phyloP scores from a whole-genome alignment of 2,329 filamentous ascomycete genomes.

The Lasiodiplodia sp. region DNA sequence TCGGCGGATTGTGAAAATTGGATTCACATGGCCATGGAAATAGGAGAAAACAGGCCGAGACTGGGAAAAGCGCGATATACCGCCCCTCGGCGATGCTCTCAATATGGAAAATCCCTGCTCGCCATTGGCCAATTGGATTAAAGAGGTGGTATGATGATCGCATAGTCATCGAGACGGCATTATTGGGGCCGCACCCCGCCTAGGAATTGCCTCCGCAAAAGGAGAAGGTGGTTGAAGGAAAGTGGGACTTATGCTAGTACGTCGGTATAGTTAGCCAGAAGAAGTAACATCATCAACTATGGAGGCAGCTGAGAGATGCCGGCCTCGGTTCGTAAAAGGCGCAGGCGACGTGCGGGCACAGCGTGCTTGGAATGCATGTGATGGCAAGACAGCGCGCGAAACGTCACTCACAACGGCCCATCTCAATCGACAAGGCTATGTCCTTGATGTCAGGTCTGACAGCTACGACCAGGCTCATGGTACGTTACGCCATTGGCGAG shows the following conservation, averaged over 20 bases:
- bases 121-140: conserved; percentile 3
- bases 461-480: not conserved
- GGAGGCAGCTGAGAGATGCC: not conserved
- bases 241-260: not conserved
- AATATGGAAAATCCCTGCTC: not conserved
- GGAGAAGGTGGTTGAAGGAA: not conserved
- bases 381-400: not conserved
- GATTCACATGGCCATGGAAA: conserved; percentile 17
- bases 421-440: not conserved
- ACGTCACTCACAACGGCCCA: not conserved
- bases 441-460: not conserved
- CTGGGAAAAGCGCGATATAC: conserved; percentile 1
- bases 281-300: not conserved
- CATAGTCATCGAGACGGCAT: not conserved
- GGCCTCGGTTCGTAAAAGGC: not conserved
- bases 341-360: too few species aligned
- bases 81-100: conserved; percentile 7
- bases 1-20: conserved; percentile 24
- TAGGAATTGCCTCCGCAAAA: not conserved
- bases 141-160: not conserved
- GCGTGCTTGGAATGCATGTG: not conserved
- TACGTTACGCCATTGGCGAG: not conserved
- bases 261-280: not conserved
- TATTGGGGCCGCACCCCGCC: not conserved
- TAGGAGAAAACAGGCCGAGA: not conserved